Evolutionary conservation across 2,329 filamentous ascomycete species (phyloP).

Genomic region (Cytospora leucostoma): DNA sequence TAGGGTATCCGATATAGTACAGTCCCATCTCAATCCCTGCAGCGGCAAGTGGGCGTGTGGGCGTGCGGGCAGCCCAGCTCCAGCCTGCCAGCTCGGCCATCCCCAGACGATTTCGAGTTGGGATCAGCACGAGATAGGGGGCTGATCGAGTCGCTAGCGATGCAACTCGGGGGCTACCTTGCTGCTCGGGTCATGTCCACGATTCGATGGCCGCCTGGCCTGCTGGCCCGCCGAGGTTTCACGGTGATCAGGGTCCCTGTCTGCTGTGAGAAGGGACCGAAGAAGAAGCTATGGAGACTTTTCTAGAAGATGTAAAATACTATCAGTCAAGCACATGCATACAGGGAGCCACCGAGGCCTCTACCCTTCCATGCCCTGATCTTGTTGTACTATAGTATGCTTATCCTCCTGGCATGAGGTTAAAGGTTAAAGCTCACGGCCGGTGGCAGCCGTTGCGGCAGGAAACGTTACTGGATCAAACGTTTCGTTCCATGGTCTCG

Average conservation of each 20-base stretch:
- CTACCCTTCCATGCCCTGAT: too few species aligned
- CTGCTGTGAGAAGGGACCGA: background rate
- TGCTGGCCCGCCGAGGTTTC: background rate
- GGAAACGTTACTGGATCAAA: background rate
- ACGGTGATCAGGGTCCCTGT: background rate
- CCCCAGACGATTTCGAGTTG: constrained; percentile 24
- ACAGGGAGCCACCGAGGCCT: background rate
- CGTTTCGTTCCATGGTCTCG: background rate
- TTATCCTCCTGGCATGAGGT: background rate
- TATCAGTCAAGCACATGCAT: too few species aligned
- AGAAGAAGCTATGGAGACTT: background rate
- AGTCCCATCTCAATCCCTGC: background rate
- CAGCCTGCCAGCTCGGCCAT: constrained; percentile 16
- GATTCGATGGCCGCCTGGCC: background rate
- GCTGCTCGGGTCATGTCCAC: too few species aligned
- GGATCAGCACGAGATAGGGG: constrained; percentile 28
- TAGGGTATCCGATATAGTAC: background rate
- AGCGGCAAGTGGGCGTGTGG: background rate
- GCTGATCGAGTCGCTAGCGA: constrained; percentile 8
- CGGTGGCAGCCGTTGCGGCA: background rate
- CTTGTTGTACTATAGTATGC: background rate
- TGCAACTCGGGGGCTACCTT: background rate
- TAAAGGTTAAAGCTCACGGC: background rate
- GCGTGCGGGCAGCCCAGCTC: constrained; percentile 3
- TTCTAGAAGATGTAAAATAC: background rate